Evolutionary conservation across 176 grass and related monocot species (phyloP).

Genomic region (Aegilops tauschii): DNA sequence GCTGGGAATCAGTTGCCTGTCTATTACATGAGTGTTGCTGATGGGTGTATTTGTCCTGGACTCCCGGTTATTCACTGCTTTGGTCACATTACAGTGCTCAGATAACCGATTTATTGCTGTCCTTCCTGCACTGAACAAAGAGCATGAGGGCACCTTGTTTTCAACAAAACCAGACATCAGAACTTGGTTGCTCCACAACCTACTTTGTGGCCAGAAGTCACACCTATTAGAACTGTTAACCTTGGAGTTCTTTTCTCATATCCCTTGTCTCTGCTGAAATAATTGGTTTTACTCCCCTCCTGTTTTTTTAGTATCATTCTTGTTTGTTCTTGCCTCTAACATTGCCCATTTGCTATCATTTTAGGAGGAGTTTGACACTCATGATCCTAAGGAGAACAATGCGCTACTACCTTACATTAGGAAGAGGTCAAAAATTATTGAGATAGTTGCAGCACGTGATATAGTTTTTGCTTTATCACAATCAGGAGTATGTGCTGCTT

Average conservation of each 20-base stretch:
- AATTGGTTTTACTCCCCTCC: not conserved
- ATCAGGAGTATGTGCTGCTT: constrained; percentile 86
- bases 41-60: not conserved
- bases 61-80: not conserved
- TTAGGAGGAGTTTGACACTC: constrained; percentile 88
- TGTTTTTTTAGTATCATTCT: not conserved
- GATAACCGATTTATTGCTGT: not conserved
- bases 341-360: constrained; percentile 29
- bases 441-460: constrained; percentile 81
- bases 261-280: not conserved
- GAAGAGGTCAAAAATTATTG: constrained; percentile 95
- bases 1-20: not conserved
- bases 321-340: not conserved
- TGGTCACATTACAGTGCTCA: not conserved
- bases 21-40: not conserved
- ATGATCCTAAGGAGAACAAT: constrained; percentile 77
- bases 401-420: constrained; percentile 68
- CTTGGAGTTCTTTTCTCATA: not conserved
- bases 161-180: not conserved
- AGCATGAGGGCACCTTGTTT: not conserved
- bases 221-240: not conserved
- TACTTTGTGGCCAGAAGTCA: not conserved
- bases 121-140: not conserved
- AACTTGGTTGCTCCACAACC: not conserved
- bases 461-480: constrained; percentile 88